Conservation (phyloP, 2,329 filamentous ascomycete species). For the Diaporthe sp. region DNA sequence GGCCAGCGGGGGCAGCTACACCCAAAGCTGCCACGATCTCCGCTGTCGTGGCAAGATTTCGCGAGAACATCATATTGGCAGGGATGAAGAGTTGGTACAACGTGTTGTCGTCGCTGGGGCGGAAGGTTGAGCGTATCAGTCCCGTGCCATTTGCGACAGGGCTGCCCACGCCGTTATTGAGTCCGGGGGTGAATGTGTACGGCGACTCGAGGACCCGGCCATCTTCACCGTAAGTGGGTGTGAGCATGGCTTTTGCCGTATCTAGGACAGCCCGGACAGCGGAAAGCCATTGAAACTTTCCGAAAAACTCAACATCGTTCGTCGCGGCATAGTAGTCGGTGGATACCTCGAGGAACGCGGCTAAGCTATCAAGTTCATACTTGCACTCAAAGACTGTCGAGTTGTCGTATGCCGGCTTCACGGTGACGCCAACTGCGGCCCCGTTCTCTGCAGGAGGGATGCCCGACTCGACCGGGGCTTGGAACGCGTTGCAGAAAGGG, state of each 20-base stretch:
- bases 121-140: conserved; percentile 88
- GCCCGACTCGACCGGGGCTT: conserved; percentile 83
- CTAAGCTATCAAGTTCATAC: conserved; percentile 92
- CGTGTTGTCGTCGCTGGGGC: conserved; percentile 90
- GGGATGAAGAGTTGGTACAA: conserved; percentile 91
- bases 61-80: conserved; percentile 86
- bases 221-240: conserved; percentile 78
- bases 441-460: conserved; percentile 70
- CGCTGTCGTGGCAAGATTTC: conserved; percentile 68
- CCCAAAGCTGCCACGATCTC: conserved; percentile 60
- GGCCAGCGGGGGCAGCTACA: conserved; percentile 54
- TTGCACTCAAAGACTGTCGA: conserved; percentile 92
- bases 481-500: conserved; percentile 96
- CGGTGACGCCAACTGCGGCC: conserved; percentile 71
- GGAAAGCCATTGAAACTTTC: conserved; percentile 78
- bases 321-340: conserved; percentile 85
- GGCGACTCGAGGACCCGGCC: conserved; percentile 68
- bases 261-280: conserved; percentile 79
- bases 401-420: conserved; percentile 76
- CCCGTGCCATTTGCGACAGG: conserved; percentile 85
- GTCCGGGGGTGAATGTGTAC: conserved; percentile 77
- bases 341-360: conserved; percentile 85
- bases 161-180: conserved; percentile 82
- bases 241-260: conserved; percentile 78
- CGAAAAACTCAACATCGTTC: conserved; percentile 79